Evolutionary conservation across 2,329 filamentous ascomycete species (phyloP), one percentile per base, ranked within the genome.

Genomic region (Raffaelea albimanens): DNA sequence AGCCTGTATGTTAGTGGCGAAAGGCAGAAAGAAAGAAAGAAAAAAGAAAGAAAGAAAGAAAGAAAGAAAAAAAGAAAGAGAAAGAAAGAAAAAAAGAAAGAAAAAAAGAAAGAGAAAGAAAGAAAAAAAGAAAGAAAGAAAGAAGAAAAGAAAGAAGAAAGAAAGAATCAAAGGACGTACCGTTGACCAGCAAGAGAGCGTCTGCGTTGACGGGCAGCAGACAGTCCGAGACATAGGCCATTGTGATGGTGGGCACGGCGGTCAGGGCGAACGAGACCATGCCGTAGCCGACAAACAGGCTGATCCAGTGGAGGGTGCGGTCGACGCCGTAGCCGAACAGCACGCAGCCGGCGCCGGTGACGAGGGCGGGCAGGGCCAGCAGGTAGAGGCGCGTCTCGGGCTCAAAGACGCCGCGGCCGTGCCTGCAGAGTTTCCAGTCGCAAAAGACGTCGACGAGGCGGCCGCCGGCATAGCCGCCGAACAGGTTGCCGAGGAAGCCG

Each of bases 291-390:
- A 67, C 58, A 3, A 69, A 59, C 21, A 63, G 58, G 8, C 64
- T 67, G 40, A 66, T 62, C 67, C 67, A 71, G 42, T 69, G 67
- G 5, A 68, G 53, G 4, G 56, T 41, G 46, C 64, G 55, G 46
- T 65, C 62, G 4, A 68, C 65, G 5, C 70, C 70, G 0, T 72
- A 67, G 36, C 71, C 71, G 68, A 69, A 73, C 5, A 71, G 52
- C 44, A 73, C 63, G 23, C 72, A 59, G 3, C 67, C 67, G 4
- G 63, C 63, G 2, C 63, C 63, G 1, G 66, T 68, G 47, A 69
- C 57, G 1, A 70, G 20, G 2, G 64, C 56, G 2, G 69, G 66
- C n/a, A 72, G 57, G 31, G 63, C 52, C 4, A 67, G 58, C 25
- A 70, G 50, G 29, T 64, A 62, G 34, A 58, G 53, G 18, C 57